Evolutionary conservation across 148 eudicot species (phyloP).

Genomic region (Suaeda aralocaspica): DNA sequence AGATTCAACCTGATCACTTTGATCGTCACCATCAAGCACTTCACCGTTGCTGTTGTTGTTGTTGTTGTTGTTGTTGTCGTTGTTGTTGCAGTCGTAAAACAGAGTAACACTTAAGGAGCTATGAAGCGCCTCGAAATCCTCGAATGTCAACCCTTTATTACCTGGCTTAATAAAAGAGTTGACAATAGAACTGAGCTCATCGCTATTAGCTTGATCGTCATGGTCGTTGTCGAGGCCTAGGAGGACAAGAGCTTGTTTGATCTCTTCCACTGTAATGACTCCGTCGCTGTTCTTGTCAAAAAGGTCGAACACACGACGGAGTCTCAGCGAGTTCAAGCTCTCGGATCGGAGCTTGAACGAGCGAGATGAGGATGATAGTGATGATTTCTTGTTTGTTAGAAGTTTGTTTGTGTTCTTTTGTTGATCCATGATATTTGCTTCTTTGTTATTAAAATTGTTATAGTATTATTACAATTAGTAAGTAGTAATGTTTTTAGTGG

Average conservation of each 20-base stretch:
- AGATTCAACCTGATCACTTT: conserved; percentile 41
- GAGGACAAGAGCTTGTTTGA: conserved; percentile 48
- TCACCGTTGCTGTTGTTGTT: too few species aligned
- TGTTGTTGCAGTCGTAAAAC: conserved; percentile 21
- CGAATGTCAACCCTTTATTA: conserved; percentile 41
- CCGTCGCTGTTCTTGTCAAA: conserved; percentile 76
- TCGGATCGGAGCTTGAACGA: conserved; percentile 70
- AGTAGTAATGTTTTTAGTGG: too few species aligned
- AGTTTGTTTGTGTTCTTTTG: too few species aligned
- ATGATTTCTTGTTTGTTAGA: too few species aligned
- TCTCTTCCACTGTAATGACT: conserved; percentile 54
- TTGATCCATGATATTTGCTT: too few species aligned
- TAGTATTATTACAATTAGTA: too few species aligned
- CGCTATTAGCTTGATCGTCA: neutral
- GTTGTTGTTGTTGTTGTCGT: neutral
- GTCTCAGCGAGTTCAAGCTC: conserved; percentile 65
- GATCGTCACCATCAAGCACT: neutral
- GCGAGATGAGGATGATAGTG: neutral
- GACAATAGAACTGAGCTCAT: conserved; percentile 37
- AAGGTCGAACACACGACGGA: conserved; percentile 68
- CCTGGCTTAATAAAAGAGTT: conserved; percentile 45
- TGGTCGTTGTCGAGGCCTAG: conserved; percentile 57
- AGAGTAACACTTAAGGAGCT: conserved; percentile 45
- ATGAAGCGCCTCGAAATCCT: conserved; percentile 63
- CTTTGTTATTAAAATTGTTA: too few species aligned